These are phyloP conservation scores for Anaeromyces robustus DNA, from an alignment of 192 early-diverging fungal species.

Conservation along the genomic window DNA sequence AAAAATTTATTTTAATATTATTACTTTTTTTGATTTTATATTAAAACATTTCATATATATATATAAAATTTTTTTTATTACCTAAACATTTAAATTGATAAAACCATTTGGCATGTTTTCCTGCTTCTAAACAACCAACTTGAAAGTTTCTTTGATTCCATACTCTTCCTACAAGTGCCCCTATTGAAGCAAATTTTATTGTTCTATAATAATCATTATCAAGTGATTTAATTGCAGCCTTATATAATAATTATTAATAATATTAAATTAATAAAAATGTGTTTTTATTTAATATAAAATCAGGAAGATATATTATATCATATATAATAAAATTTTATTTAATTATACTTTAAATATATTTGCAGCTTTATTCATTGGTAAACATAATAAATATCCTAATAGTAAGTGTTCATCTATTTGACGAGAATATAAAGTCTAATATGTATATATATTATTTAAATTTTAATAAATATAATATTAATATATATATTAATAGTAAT, in stretches of 20 bases:
- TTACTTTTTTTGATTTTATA: no score
- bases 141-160: slow-evolving; percentile 53
- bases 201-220: slow-evolving; percentile 20
- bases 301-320: no score
- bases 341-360: neutral
- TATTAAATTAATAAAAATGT: slow-evolving; percentile 3
- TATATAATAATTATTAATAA: slow-evolving; percentile 11
- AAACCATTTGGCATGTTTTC: slow-evolving; percentile 47
- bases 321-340: no score
- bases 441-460: neutral
- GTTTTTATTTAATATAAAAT: no score
- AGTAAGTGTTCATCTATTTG: slow-evolving; percentile 22
- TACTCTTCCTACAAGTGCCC: slow-evolving; percentile 28
- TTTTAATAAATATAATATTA: slow-evolving; percentile 1
- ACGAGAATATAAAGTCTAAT: slow-evolving; percentile 15
- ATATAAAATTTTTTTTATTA: neutral
- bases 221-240: slow-evolving; percentile 14
- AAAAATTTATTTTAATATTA: no score
- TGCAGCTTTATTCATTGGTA: slow-evolving; percentile 10
- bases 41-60: no score
- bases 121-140: slow-evolving; percentile 34
- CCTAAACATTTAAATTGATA: slow-evolving; percentile 40
- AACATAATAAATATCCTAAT: slow-evolving; percentile 18
- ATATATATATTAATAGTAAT: no score
- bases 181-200: slow-evolving; percentile 33